These are phyloP conservation scores for Phalaenopsis aphrodite DNA, from an alignment of 106 monocot species.

Conservation along the genomic window DNA sequence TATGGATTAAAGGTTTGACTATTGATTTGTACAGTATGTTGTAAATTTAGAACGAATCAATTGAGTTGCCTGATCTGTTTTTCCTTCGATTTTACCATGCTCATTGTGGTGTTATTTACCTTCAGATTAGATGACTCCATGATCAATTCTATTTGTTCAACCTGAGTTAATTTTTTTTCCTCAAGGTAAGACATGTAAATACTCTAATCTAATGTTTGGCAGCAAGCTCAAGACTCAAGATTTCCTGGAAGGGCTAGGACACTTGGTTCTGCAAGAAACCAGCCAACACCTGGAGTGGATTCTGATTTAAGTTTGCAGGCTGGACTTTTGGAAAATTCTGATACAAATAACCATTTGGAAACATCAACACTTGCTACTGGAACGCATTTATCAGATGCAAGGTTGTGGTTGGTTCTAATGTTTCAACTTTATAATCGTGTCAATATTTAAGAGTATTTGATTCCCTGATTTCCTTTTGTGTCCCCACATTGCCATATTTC, in stretches of 20 bases:
- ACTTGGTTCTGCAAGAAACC: constrained; percentile 43
- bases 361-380: constrained; percentile 17
- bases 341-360: constrained; percentile 12
- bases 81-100: not conserved
- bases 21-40: not conserved
- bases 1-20: not conserved
- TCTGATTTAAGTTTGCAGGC: constrained; percentile 60
- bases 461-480: not conserved
- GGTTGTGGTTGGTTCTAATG: constrained; percentile 25
- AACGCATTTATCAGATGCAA: constrained; percentile 29
- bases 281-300: constrained; percentile 30
- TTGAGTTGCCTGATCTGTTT: not conserved
- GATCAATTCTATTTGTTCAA: not conserved
- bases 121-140: not conserved
- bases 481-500: not conserved
- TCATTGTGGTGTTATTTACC: not conserved
- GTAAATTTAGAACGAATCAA: not conserved
- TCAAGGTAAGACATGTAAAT: not conserved
- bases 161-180: not conserved
- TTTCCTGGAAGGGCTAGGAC: constrained; percentile 91
- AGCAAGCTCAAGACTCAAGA: constrained; percentile 66
- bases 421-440: not conserved
- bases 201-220: constrained; percentile 5
- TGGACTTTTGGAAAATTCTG: constrained; percentile 59
- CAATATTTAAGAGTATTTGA: not conserved